These are phyloP conservation scores for Cylindrodendrum hubeiense DNA, from an alignment of 2,329 filamentous ascomycete species.

Conservation along the genomic window DNA sequence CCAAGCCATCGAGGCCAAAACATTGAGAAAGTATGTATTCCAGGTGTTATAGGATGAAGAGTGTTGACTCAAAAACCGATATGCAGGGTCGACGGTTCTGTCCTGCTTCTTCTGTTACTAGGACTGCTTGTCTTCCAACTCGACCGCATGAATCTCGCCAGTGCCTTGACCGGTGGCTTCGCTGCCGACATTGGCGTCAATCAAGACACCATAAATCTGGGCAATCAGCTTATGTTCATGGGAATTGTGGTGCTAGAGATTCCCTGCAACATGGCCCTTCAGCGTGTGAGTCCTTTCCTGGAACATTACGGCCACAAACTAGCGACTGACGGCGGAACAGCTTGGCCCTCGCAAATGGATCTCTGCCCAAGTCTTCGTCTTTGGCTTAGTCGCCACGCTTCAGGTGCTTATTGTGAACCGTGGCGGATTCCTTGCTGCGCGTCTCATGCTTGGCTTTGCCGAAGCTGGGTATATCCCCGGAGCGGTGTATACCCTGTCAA, in stretches of 20 bases:
- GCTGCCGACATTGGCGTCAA: slow-evolving; percentile 55
- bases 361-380: slow-evolving; percentile 60
- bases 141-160: slow-evolving; percentile 65
- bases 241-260: slow-evolving; percentile 64
- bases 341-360: slow-evolving; percentile 63
- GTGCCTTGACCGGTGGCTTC: slow-evolving; percentile 63
- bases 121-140: slow-evolving; percentile 65
- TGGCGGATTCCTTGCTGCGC: slow-evolving; percentile 58
- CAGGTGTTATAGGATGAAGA: not conserved
- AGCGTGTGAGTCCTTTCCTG: slow-evolving; percentile 37
- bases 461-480: slow-evolving; percentile 67
- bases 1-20: not conserved
- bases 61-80: not conserved
- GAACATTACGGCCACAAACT: not conserved
- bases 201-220: slow-evolving; percentile 63
- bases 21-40: not conserved
- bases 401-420: slow-evolving; percentile 58
- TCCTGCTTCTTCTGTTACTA: slow-evolving; percentile 62
- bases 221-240: slow-evolving; percentile 66
- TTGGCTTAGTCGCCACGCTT: slow-evolving; percentile 59
- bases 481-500: slow-evolving; percentile 63
- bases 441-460: slow-evolving; percentile 59
- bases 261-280: slow-evolving; percentile 61
- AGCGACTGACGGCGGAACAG: too few species aligned
- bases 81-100: slow-evolving; percentile 58